phyloP scores from a whole-genome alignment of 2,329 filamentous ascomycete genomes.

The Ophiostoma montium region DNA sequence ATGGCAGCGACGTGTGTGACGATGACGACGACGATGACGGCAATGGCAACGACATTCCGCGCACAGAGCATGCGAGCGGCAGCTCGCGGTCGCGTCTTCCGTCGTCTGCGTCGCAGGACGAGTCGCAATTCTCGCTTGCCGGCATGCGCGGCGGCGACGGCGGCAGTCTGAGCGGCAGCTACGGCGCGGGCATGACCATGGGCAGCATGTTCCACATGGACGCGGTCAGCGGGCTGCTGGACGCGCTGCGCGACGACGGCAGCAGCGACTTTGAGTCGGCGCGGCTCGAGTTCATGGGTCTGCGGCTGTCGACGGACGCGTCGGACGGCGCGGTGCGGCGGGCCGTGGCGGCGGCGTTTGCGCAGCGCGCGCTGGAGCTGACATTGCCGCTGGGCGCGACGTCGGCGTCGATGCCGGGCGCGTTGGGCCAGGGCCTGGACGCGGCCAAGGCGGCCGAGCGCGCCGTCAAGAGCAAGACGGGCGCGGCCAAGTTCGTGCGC shows the following conservation, averaged over 20 bases:
- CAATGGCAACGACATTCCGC: conserved; percentile 8
- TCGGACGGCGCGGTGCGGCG: conserved; percentile 78
- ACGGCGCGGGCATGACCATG: conserved; percentile 9
- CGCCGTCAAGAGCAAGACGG: conserved; percentile 40
- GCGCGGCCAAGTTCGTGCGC: conserved; percentile 28
- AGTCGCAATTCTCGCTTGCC: conserved; percentile 29
- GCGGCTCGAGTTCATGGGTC: conserved; percentile 81
- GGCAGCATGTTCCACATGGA: conserved; percentile 65
- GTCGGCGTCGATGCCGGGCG: conserved; percentile 19
- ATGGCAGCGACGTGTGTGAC: conserved; percentile 35
- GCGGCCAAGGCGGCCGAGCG: conserved; percentile 50
- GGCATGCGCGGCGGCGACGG: neutral
- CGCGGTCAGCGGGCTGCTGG: conserved; percentile 73
- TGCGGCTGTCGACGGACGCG: conserved; percentile 84
- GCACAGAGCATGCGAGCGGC: conserved; percentile 8
- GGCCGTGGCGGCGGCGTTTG: conserved; percentile 74
- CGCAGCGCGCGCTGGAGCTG: conserved; percentile 64
- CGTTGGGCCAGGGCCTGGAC: conserved; percentile 27
- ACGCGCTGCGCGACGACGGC: conserved; percentile 61
- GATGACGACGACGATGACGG: conserved; percentile 20
- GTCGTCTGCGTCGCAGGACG: conserved; percentile 63
- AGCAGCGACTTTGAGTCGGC: conserved; percentile 66
- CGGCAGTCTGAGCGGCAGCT: neutral
- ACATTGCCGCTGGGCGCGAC: conserved; percentile 28
- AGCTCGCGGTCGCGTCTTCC: conserved; percentile 54